A percentile compares a stretch with the other conserved stretches of the same genome.
phyloP scores from a whole-genome alignment of 129 eudicot species.

The Flaveria ramosissima region DNA sequence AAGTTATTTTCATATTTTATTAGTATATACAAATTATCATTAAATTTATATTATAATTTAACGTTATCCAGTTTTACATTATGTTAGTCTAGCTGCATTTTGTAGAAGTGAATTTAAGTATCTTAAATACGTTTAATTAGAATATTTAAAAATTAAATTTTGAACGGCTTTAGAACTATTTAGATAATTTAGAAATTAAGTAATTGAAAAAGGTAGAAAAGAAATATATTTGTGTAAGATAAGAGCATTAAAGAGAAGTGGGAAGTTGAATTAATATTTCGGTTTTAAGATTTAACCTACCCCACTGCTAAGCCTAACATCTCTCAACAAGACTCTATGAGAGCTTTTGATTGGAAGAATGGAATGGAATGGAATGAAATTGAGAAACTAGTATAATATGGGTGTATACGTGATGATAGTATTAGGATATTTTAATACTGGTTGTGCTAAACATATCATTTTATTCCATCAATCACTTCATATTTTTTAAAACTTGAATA shows the following conservation, averaged over 20 bases:
- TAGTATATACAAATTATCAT: too few species aligned
- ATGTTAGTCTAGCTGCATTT: neutral
- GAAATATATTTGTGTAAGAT: neutral
- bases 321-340: neutral
- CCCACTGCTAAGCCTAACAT: conserved; percentile 2
- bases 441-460: too few species aligned
- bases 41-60: too few species aligned
- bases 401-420: too few species aligned
- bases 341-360: too few species aligned
- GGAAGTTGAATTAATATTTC: neutral
- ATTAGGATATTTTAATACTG: too few species aligned
- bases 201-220: neutral
- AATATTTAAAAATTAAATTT: neutral
- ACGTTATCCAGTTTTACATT: too few species aligned
- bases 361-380: too few species aligned
- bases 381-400: too few species aligned
- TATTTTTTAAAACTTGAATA: too few species aligned
- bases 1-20: too few species aligned
- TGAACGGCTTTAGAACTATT: neutral
- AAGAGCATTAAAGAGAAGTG: neutral
- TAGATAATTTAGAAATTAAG: neutral
- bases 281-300: conserved; percentile 7
- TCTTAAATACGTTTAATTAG: neutral
- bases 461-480: too few species aligned
- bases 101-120: neutral